Base-by-base conservation (phyloP, 2,329 filamentous ascomycete genomes). In the Fusarium praegraminearum region DNA sequence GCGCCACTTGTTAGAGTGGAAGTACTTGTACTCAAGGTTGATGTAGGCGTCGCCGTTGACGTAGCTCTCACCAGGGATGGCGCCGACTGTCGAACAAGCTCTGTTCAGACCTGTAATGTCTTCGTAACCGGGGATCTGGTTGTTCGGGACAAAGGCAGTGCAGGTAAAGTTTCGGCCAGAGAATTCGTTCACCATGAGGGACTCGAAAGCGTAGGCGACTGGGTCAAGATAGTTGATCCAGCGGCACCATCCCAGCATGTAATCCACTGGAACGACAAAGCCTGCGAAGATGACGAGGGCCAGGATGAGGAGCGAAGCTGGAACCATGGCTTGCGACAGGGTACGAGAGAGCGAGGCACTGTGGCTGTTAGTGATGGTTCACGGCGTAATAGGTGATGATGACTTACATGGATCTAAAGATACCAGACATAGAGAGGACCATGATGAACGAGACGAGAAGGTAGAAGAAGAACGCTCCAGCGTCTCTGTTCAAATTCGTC, bases 151-250 rank as follows among this genome's bases (percentile, higher is more conserved):
- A 33, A 73, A 73, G 0, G 35, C 33, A 3, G 49, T 63, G 33
- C 77, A 78, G 2, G 70, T 61, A 35, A 73, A 79, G 35, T 74
- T 59, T 8, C 77, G 76, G 16, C 69, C 69, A 28, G 70, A 60
- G 65, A 92, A 93, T 74, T 93, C 90, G 76, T 92, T 92, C 59
- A 87, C 80, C 86, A 90, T 88, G 35, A 91, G 80, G 1, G 84
- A 81, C 71, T 92, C 90, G 73, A 91, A 92, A 1, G 83, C 88
- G 68, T 92, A 92, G 1, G 85, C 85, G 18, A 92, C 85, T 2
- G 89, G 89, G 56, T 91, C 85, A 45, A 91, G 78, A 67, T 90
- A 91, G 62, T 87, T 88, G 67, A 92, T 89, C 90, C 90, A 92
- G 30, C 87, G 81, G 47, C 87, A 87, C 89, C 90, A 93, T 1